A percentile compares a stretch with the other conserved stretches of the same genome.
These are phyloP conservation scores for Pulveroboletus sp. DNA, from an alignment of 768 basidiomycete genomes.

Conservation along the genomic window DNA sequence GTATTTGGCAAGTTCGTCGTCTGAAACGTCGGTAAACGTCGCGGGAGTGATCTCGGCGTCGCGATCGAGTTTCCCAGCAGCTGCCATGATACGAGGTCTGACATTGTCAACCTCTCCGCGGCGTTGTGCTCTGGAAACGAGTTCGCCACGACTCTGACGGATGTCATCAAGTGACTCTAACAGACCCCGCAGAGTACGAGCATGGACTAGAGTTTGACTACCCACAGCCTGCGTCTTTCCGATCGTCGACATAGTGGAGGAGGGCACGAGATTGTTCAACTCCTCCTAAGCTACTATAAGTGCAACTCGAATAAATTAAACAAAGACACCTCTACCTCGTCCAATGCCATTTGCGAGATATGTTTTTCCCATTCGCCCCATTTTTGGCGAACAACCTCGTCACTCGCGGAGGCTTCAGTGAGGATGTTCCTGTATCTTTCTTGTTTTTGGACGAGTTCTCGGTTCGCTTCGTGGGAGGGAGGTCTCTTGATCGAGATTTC, in stretches of 20 bases:
- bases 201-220: conserved; percentile 53
- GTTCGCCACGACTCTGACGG: conserved; percentile 50
- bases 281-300: conserved; percentile 42
- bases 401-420: conserved; percentile 66
- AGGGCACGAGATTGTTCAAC: conserved; percentile 64
- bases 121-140: conserved; percentile 61
- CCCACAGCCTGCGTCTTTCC: conserved; percentile 35
- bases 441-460: conserved; percentile 64
- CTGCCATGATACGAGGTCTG: conserved; percentile 56
- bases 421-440: conserved; percentile 70
- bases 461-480: conserved; percentile 78
- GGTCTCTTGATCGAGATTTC: conserved; percentile 45
- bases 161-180: conserved; percentile 81
- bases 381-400: conserved; percentile 71
- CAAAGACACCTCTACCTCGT: conserved; percentile 38
- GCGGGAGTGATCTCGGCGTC: conserved; percentile 71
- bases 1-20: conserved; percentile 77
- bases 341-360: conserved; percentile 67
- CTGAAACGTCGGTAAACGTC: conserved; percentile 83
- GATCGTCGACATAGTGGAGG: conserved; percentile 44
- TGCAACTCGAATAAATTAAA: neutral
- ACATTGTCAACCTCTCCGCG: conserved; percentile 71
- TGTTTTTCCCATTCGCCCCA: conserved; percentile 85
- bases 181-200: conserved; percentile 63
- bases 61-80: conserved; percentile 60